Evolutionary conservation across 352 stramenopile genomes (phyloP).

Genomic region (Pythium sukuiense): DNA sequence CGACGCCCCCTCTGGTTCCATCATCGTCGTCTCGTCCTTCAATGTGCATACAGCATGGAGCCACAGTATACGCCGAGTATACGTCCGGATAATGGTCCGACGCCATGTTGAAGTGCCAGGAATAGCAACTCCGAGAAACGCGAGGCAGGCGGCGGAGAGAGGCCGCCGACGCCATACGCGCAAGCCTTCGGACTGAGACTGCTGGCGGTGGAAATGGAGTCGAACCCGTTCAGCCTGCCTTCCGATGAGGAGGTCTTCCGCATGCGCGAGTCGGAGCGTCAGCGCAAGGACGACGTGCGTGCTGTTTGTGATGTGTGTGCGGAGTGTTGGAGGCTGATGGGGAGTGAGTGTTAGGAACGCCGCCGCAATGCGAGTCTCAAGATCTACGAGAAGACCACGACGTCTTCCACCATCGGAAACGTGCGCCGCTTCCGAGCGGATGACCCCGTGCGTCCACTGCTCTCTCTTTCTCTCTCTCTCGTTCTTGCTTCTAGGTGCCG

Average conservation of each 20-base stretch:
- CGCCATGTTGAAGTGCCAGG: conserved; percentile 5
- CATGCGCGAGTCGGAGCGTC: conserved; percentile 90
- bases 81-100: conserved; percentile 1
- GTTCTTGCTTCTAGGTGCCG: not conserved
- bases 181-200: not conserved
- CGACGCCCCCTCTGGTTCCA: not conserved
- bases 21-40: not conserved
- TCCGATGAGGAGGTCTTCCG: conserved; percentile 94
- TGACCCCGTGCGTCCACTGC: conserved; percentile 38
- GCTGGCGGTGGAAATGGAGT: conserved; percentile 32
- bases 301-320: not conserved
- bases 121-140: not conserved
- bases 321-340: too few relatives aligned
- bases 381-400: conserved; percentile 91
- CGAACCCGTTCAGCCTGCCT: conserved; percentile 92
- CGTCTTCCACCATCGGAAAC: conserved; percentile 77
- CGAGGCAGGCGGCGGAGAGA: not conserved
- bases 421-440: conserved; percentile 74
- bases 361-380: conserved; percentile 59
- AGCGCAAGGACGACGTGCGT: conserved; percentile 72
- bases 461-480: not conserved
- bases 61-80: not conserved
- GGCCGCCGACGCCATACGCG: not conserved
- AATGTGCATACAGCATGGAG: not conserved
- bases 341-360: conserved; percentile 41